Conservation (phyloP, 169 alveolate genomes). For the Eimeria brunetti region DNA sequence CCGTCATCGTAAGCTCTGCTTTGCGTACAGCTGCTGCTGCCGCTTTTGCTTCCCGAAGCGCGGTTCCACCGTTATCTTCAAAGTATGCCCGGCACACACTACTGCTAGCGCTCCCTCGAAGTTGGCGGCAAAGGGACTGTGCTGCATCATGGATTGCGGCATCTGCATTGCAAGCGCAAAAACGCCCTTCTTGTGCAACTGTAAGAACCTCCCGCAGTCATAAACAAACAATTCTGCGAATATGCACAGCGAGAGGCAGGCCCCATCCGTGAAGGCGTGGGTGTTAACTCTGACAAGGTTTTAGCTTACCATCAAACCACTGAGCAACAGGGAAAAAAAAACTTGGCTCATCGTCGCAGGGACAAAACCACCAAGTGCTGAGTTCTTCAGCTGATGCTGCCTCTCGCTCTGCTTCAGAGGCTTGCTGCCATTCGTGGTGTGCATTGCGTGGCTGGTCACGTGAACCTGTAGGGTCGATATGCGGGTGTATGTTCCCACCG, state of each 20-base stretch:
- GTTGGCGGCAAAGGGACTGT: slow-evolving; percentile 58
- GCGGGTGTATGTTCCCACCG: neutral
- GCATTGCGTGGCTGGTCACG: neutral
- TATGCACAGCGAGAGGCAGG: neutral
- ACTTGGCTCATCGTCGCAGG: slow-evolving; percentile 51
- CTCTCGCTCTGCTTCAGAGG: neutral
- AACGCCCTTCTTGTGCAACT: neutral
- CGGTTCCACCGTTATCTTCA: slow-evolving; percentile 3
- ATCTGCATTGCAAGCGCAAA: slow-evolving; percentile 34
- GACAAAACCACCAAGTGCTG: slow-evolving; percentile 61
- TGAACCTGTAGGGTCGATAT: neutral
- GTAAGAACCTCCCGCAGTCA: neutral
- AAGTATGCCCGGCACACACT: slow-evolving; percentile 57
- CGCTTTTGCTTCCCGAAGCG: slow-evolving; percentile 43
- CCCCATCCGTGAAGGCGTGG: neutral
- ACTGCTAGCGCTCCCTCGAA: slow-evolving; percentile 51
- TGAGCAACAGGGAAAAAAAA: slow-evolving; percentile 45
- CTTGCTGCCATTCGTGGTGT: neutral
- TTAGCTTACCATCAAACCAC: slow-evolving; percentile 22
- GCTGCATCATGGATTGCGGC: slow-evolving; percentile 52
- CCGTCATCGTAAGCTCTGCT: neutral
- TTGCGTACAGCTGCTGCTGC: slow-evolving; percentile 63
- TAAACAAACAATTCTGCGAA: neutral
- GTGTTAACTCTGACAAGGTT: neutral
- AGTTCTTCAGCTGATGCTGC: neutral